These are phyloP conservation scores for Plectranthus barbatus DNA, from an alignment of 257 asterid species.

Conservation along the genomic window DNA sequence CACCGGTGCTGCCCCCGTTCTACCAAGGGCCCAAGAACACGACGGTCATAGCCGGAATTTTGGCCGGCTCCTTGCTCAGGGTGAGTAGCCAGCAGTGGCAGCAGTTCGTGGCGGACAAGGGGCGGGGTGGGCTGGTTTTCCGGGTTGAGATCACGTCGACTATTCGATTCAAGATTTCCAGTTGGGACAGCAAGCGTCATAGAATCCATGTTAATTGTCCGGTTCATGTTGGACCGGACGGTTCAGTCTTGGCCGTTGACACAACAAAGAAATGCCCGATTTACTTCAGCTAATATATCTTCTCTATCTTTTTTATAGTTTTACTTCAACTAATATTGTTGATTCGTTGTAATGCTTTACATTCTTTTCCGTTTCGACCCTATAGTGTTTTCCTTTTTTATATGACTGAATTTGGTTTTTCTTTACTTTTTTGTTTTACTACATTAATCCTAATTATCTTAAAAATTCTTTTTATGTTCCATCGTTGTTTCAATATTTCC, in stretches of 20 bases:
- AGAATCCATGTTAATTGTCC: conserved; percentile 68
- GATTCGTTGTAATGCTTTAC: not conserved
- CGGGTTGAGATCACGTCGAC: conserved; percentile 44
- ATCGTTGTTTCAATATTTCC: too few relatives aligned
- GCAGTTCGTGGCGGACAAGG: conserved; percentile 32
- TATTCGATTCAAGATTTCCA: conserved; percentile 63
- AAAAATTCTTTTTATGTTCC: too few relatives aligned
- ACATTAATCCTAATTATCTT: too few relatives aligned
- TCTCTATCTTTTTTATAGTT: not conserved
- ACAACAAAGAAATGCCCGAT: conserved; percentile 61
- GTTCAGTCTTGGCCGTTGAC: conserved; percentile 37
- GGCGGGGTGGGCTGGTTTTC: conserved; percentile 47
- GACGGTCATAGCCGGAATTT: conserved; percentile 34
- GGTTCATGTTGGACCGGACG: conserved; percentile 77
- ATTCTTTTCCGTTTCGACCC: not conserved
- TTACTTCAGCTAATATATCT: conserved; percentile 40
- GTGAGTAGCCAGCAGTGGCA: conserved; percentile 40
- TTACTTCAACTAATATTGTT: conserved; percentile 44
- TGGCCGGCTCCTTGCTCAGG: conserved; percentile 45
- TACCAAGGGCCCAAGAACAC: conserved; percentile 73
- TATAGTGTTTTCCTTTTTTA: not conserved
- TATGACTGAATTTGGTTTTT: not conserved
- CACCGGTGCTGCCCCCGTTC: conserved; percentile 37
- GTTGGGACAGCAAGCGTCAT: conserved; percentile 78
- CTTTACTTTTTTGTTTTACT: too few relatives aligned